Base-by-base conservation (phyloP, 352 stramenopile genomes). In the Phytophthora citricola region DNA sequence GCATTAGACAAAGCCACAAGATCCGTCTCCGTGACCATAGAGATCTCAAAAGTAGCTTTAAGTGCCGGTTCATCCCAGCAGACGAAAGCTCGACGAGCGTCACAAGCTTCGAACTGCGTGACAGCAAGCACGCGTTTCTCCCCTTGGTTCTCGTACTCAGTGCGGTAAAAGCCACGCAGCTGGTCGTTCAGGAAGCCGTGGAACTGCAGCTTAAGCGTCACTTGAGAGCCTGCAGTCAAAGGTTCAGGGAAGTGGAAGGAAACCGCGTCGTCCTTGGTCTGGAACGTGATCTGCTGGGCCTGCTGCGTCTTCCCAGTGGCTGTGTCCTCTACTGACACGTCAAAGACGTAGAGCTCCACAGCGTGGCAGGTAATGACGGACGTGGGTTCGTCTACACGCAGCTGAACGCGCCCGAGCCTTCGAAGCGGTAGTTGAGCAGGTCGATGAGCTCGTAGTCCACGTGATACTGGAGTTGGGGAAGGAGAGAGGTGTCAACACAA, bases 11-110 rank as follows among this genome's bases (percentile, higher is more conserved):
- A 90, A 49, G 94, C 97, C 50, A 95, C 94, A 22, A 98, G 81
- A 48, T 95, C 71, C 22, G 68, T 72, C 50, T 97, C 92, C 10
- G 98, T 96, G 32, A 96, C 83, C 64, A 99, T 97, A 10, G 87
- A 92, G 40, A 99, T 87, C 56, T 90, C 75, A 62, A 98, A 99
- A 1, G 82, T 87, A 8, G 97, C 96, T 75, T 99, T 99, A 26
- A 97, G 79, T 27, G 93, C 89, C 4, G 97, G 97, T 78, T 99
- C 97, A 69, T 99, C 97, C 89, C 96, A 98, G 80, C 97, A 99
- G 12, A 98, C 97, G 65, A 99, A 99, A 44, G 94, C 96, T 17
- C 95, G 87, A 51, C 97, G 88, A 22, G 90, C 89, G 61, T 98
- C 87, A 54, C 91, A 91, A 22, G 89, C 87, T 65, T 87, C 78